Base-by-base conservation (phyloP, 2,329 filamentous ascomycete species). In the Cladophialophora yegresii region DNA sequence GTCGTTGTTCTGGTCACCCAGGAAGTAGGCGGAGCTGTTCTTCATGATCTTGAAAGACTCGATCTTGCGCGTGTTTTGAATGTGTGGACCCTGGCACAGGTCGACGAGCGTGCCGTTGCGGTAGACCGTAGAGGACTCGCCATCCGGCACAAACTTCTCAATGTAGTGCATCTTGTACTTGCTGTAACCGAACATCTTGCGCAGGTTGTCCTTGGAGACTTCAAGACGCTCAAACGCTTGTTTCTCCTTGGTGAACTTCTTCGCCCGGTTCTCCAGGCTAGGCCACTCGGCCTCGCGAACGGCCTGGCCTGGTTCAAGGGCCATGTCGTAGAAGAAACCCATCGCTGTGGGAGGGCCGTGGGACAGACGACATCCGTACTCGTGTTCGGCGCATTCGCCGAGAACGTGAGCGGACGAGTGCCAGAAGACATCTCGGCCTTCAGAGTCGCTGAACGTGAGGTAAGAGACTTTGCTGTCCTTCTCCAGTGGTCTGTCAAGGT, bases 111-210 rank as follows among this genome's bases (percentile, higher is more conserved):
- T 92, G 64, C 95, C 95, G 74, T 92, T 96, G 69, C 92, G 88
- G 79, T 98, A 99, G 47, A 98, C 93, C 9, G 95, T 98, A 75
- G 92, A 96, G 75, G 85, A 91, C 62, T 92, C 93, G 71, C 92
- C 92, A 71, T 96, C 92, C 45, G 88, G 83, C 66, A 98, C 91
- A 78, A 96, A 92, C 81, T 92, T 90, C 72, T 92, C 89, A 80
- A 99, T 98, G 78, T 98, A 96, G 77, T 97, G 91, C 76, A 96
- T 88, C 85, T 99, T 98, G 83, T 96, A 98, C 77, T 95, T 95
- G 84, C 96, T 97, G 84, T 96, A 96, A 72, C 88, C 87, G 82
- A 98, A 98, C 91, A 98, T 96, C 76, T 96, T 92, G 58, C 95
- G 85, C 57, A 98, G 84, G 71, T 98, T 89, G 61, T 93, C 90